Evolutionary conservation across 2,329 filamentous ascomycete genomes (phyloP).

Genomic region (Fusarium sp.): DNA sequence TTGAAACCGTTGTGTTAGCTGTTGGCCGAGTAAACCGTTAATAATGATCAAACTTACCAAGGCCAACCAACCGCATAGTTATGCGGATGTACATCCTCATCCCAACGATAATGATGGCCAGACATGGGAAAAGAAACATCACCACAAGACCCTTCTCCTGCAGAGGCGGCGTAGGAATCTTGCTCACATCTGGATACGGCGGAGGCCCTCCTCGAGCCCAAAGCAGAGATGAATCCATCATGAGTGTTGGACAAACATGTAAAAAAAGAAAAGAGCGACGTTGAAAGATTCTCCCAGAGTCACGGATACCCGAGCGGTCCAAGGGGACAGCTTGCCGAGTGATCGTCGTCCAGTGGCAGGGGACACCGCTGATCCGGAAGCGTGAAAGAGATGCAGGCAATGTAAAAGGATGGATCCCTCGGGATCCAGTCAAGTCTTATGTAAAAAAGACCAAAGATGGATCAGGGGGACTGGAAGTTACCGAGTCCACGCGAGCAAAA

Average conservation of each 20-base stretch:
- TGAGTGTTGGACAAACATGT: background rate
- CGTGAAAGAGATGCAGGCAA: background rate
- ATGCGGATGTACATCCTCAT: conserved; percentile 44
- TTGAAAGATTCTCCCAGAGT: background rate
- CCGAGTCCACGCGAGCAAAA: background rate
- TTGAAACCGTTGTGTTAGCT: background rate
- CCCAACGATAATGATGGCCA: conserved; percentile 42
- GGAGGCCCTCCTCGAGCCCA: conserved; percentile 26
- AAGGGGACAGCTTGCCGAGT: background rate
- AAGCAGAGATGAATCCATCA: conserved; percentile 14
- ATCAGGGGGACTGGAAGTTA: background rate
- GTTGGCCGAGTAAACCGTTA: background rate
- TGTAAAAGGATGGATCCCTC: background rate
- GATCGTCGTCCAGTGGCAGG: conserved; percentile 15
- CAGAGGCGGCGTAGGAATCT: conserved; percentile 47
- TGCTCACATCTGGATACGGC: conserved; percentile 38
- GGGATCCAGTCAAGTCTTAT: conserved; percentile 11
- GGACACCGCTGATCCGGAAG: background rate
- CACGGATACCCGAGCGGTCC: background rate
- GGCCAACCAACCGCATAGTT: conserved; percentile 41
- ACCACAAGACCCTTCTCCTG: conserved; percentile 45
- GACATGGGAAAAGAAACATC: conserved; percentile 46
- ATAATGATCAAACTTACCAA: conserved; percentile 19
- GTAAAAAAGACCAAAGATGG: background rate
- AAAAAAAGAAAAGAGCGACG: background rate